Evolutionary conservation across 108 stramenopile genomes (phyloP), one percentile per base, ranked within the genome.

Genomic region (Stephanodiscus triporus): DNA sequence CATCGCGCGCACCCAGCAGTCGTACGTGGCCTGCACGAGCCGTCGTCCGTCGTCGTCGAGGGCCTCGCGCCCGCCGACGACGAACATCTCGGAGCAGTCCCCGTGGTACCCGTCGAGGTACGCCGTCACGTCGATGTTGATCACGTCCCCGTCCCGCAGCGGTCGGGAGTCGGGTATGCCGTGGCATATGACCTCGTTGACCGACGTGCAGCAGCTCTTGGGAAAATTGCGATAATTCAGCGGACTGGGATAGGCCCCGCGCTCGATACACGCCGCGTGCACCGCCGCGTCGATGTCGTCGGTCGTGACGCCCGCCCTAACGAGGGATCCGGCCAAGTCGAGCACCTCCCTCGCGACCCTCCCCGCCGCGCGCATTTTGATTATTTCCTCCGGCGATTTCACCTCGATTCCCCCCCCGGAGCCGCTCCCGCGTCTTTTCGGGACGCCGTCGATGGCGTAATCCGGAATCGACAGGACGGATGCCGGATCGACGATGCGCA

Each of bases 151-250:
- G 8, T 91, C 86, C 63, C 89, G 27, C 37, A 99, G 74, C 20
- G 70, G 76, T 20, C 95, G 83, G 66, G 76, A 78, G 79, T 99
- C 99, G 32, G 99, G 99, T 62, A 99, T 99, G 42, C 99, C 99
- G 81, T 99, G 99, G 80, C 98, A 99, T 51, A 99, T 93, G 6
- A 99, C 97, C 84, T 99, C 98, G 72, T 99, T 99, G 36, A 99
- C 95, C 4, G 90, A 92, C 0, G 98, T 98, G 78, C 99, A 99
- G 51, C 98, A 95, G 57, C 87, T 88, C 86, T 99, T 99, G 17
- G 98, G 98, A 78, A 98, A 99, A 38, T 96, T 93, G 45, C 95
- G 93, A 80, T 99, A 99, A 78, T 98, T 99, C 47, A 99, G 75
- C 10, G 99, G 98, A 17, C 94, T 92, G 10, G 98, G 98, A 82